A percentile compares a stretch with the other conserved stretches of the same genome.
phyloP scores from a whole-genome alignment of 2,329 filamentous ascomycete species.

The Alternaria angustiovoidea region DNA sequence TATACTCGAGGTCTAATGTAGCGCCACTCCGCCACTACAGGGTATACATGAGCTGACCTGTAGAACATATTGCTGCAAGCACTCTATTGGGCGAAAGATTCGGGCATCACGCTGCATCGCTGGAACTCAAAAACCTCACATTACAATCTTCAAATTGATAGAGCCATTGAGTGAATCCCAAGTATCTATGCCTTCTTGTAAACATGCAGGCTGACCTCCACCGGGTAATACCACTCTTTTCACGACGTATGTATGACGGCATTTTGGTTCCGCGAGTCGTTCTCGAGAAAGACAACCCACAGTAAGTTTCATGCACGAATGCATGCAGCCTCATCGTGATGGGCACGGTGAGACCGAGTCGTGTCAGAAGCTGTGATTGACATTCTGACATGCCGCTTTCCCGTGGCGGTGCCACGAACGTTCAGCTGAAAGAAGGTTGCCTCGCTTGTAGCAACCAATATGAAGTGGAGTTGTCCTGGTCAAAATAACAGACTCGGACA shows the following conservation, averaged over 20 bases:
- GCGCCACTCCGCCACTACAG: not conserved
- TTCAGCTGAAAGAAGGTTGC: conserved; percentile 1
- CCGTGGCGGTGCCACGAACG: not conserved
- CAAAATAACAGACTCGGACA: not conserved
- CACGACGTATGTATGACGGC: not conserved
- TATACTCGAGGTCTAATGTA: not conserved
- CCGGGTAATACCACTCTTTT: not conserved
- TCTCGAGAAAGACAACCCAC: not conserved
- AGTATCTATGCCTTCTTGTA: not conserved
- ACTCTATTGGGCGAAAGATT: not conserved
- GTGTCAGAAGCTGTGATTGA: not conserved
- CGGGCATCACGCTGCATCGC: not conserved
- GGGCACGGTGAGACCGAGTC: not conserved
- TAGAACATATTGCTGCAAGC: not conserved
- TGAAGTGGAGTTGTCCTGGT: not conserved
- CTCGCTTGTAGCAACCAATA: not conserved
- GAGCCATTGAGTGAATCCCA: not conserved
- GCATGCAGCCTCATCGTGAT: not conserved
- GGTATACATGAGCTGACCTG: not conserved
- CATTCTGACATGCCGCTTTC: not conserved
- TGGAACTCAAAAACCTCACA: not conserved
- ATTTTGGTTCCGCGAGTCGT: not conserved
- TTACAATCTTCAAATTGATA: not conserved
- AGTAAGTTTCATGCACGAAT: not conserved
- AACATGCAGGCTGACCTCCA: not conserved